Base-by-base conservation (phyloP, 75 land plant species). In the Azolla pinnata region DNA sequence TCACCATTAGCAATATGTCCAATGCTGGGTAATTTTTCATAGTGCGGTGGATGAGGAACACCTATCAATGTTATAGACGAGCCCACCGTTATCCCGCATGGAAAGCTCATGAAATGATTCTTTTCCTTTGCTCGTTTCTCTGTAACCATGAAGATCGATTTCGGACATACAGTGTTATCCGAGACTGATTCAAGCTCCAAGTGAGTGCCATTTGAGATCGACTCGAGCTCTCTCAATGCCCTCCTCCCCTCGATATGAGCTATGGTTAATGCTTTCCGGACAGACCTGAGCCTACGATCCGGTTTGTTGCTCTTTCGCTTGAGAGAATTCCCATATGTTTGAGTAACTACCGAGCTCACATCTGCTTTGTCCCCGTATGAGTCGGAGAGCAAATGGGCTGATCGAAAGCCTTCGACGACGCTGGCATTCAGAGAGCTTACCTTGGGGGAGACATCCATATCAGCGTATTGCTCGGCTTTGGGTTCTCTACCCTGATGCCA, bases 41-140 rank as follows among this genome's bases (percentile, higher is more conserved):
- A 10, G 34, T 91, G 93, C 21, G 88, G 88, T 3, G 21, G 27
- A 29, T 67, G 52, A 12, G 91, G 91, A 57, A 55, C 73, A 17
- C 79, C 99, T 19, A 90, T 77, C 4, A 95, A 46, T 0, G 88
- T 83, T 4, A 90, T 48, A 25, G 83, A 75, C 3, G 99, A 90
- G 0, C 97, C 99, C 61, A 82, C 47, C 5, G 85, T 74, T 29
- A 95, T 42, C 17, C 99, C 99, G 54, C 97, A 95, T 0, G 99
- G 99, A 16, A 95, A 30, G 52, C 54, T 46, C 77, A 86, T 73
- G 34, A 81, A 47, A 14, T 32, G 57, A n/a, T 65, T 71, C 0
- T 50, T 29, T 8, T 59, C 28, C 67, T 23, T 2, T 28, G 81
- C 62, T n/a, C n/a, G n/a, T 31, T 75, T 76, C 10, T 62, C 23